Evolutionary conservation across 306 rosid genomes (phyloP).

Genomic region (Vicia faba): DNA sequence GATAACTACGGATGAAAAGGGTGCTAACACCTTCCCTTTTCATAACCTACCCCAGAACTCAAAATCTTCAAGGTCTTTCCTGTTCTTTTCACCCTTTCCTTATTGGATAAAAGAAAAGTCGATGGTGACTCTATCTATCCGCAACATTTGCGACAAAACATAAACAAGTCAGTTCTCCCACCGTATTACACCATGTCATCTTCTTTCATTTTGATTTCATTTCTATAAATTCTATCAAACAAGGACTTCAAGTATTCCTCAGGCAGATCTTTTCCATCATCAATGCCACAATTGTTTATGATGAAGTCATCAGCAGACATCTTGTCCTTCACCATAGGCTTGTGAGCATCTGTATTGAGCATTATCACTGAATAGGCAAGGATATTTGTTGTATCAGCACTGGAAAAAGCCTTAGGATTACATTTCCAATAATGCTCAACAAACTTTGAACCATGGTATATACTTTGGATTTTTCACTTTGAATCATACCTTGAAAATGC

Average conservation of each 20-base stretch:
- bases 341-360: slow-evolving; percentile 99
- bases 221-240: slow-evolving; percentile 85
- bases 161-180: too few species aligned
- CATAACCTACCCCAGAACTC: too few species aligned
- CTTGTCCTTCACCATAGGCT: slow-evolving; percentile 94
- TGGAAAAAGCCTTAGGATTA: slow-evolving; percentile 83
- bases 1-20: too few species aligned
- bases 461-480: too few species aligned
- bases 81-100: too few species aligned
- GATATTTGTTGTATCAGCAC: slow-evolving; percentile 99
- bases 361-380: slow-evolving; percentile 96
- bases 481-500: too few species aligned
- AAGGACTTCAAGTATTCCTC: slow-evolving; percentile 86
- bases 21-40: too few species aligned
- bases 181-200: slow-evolving; percentile 66
- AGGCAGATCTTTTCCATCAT: slow-evolving; percentile 96
- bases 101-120: too few species aligned
- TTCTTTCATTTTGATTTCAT: slow-evolving; percentile 98
- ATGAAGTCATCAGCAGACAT: slow-evolving; percentile 99
- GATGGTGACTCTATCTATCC: too few species aligned
- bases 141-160: too few species aligned
- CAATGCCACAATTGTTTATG: slow-evolving; percentile 96
- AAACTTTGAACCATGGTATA: too few species aligned
- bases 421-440: slow-evolving; percentile 96
- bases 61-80: too few species aligned